These are phyloP conservation scores for Combretum micranthum DNA, from an alignment of 345 rosid genomes.

Conservation along the genomic window DNA sequence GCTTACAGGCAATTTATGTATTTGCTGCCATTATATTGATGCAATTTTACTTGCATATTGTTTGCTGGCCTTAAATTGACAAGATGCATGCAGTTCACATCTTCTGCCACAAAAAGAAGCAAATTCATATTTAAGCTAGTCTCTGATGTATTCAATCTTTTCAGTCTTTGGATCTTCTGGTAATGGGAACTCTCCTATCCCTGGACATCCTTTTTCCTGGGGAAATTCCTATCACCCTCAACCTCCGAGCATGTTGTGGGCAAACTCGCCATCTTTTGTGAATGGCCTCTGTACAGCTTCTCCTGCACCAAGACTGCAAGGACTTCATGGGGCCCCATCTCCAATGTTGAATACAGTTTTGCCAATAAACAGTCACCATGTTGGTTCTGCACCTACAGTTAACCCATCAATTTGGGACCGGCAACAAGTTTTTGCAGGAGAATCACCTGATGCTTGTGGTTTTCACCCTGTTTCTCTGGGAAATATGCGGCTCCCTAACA, in stretches of 20 bases:
- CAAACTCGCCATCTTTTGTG: slow-evolving; percentile 42
- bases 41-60: too few relatives aligned
- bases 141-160: neutral
- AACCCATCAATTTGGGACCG: slow-evolving; percentile 48
- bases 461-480: slow-evolving; percentile 51
- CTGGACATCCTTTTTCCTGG: slow-evolving; percentile 38
- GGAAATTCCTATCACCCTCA: slow-evolving; percentile 30
- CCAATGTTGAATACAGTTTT: slow-evolving; percentile 25
- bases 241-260: slow-evolving; percentile 50
- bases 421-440: slow-evolving; percentile 34
- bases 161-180: slow-evolving; percentile 40
- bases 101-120: too few relatives aligned
- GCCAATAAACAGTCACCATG: slow-evolving; percentile 31
- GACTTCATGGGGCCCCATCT: slow-evolving; percentile 38
- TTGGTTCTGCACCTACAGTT: slow-evolving; percentile 53
- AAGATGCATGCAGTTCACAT: too few relatives aligned
- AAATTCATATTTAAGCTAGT: too few relatives aligned
- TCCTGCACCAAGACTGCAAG: slow-evolving; percentile 26
- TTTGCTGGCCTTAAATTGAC: too few relatives aligned
- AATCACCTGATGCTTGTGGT: slow-evolving; percentile 40
- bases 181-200: slow-evolving; percentile 28
- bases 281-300: slow-evolving; percentile 33
- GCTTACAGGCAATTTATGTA: too few relatives aligned
- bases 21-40: too few relatives aligned
- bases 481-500: slow-evolving; percentile 36